Percentiles rank a stretch among this genome's conserved stretches.
These are phyloP conservation scores for Botrytis fragariae DNA, from an alignment of 2,329 filamentous ascomycete genomes.

Conservation along the genomic window DNA sequence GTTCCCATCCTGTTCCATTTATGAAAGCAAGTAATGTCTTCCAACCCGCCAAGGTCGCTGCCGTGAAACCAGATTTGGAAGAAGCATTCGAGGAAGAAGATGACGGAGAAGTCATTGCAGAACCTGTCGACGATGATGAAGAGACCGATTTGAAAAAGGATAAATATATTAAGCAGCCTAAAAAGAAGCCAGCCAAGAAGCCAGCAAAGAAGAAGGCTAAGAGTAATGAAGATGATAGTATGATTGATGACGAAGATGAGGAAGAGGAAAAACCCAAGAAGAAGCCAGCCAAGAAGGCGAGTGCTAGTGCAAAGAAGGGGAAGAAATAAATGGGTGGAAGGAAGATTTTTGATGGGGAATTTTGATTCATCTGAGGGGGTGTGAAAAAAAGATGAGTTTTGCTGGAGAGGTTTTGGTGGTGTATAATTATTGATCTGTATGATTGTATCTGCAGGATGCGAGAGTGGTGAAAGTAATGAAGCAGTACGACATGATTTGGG, in stretches of 20 bases:
- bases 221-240: slow-evolving; percentile 30
- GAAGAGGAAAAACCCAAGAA: slow-evolving; percentile 33
- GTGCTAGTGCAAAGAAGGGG: slow-evolving; percentile 26
- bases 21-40: slow-evolving; percentile 84
- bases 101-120: slow-evolving; percentile 60
- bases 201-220: slow-evolving; percentile 39
- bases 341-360: not conserved
- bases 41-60: slow-evolving; percentile 66
- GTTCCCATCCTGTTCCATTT: slow-evolving; percentile 87
- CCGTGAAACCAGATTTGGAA: slow-evolving; percentile 87
- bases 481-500: not conserved
- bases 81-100: slow-evolving; percentile 94
- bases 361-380: not conserved
- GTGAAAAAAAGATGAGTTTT: not conserved
- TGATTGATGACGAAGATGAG: slow-evolving; percentile 29
- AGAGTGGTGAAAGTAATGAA: not conserved
- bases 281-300: slow-evolving; percentile 23
- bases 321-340: slow-evolving; percentile 29
- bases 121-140: slow-evolving; percentile 61
- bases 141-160: slow-evolving; percentile 87
- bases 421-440: slow-evolving; percentile 2
- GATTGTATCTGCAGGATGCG: not conserved
- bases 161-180: slow-evolving; percentile 92
- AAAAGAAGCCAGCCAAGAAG: slow-evolving; percentile 60
- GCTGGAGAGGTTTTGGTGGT: not conserved